Percentiles rank a stretch among this genome's conserved stretches.
These are phyloP conservation scores for Carex cristatella DNA, from an alignment of 176 grass and related monocot genomes.

Conservation along the genomic window DNA sequence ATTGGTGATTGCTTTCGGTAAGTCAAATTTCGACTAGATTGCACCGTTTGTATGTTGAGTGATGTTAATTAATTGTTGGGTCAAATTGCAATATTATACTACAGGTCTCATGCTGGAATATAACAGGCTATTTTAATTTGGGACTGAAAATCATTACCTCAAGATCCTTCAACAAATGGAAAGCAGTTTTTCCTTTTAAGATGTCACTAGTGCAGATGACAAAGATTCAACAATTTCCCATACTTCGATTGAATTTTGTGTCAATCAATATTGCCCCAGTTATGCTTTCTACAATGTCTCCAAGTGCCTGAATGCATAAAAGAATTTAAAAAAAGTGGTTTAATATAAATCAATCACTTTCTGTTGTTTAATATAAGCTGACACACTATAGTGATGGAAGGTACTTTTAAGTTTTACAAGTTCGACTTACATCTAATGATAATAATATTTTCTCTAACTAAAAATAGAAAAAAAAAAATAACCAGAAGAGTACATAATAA, in stretches of 20 bases:
- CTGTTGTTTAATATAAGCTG: too few species aligned
- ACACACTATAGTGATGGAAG: too few species aligned
- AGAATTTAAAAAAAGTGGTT: background rate
- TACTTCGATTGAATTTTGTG: slow-evolving; percentile 61
- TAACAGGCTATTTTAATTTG: background rate
- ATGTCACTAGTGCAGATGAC: slow-evolving; percentile 62
- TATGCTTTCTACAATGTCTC: slow-evolving; percentile 88
- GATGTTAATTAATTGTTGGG: background rate
- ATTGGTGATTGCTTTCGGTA: background rate
- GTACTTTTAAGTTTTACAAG: too few species aligned
- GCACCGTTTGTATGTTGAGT: background rate
- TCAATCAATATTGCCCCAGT: slow-evolving; percentile 77
- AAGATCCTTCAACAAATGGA: slow-evolving; percentile 66
- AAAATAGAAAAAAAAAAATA: too few species aligned
- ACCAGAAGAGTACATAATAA: too few species aligned
- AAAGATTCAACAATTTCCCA: slow-evolving; percentile 66
- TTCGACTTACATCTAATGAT: too few species aligned
- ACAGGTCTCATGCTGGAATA: slow-evolving; percentile 4
- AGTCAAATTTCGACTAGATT: background rate
- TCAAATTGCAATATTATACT: background rate
- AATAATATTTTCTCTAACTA: too few species aligned
- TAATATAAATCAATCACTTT: background rate
- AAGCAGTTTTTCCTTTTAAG: slow-evolving; percentile 60
- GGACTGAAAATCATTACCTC: slow-evolving; percentile 40
- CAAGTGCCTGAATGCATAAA: slow-evolving; percentile 51